These are phyloP conservation scores for Dendrobium nobile DNA, from an alignment of 106 monocot genomes.

Conservation along the genomic window DNA sequence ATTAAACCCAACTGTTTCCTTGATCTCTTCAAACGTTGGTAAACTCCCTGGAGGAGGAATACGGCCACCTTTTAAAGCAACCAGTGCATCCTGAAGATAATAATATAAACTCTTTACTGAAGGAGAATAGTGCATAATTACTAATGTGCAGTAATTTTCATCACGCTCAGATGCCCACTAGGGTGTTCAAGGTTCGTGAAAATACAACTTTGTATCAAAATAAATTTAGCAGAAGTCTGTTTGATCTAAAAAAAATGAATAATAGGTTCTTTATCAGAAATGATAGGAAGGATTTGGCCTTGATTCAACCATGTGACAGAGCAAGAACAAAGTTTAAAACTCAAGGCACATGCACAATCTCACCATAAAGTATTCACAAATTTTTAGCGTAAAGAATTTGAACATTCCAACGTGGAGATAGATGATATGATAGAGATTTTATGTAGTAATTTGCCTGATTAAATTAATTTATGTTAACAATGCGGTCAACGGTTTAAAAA, in stretches of 20 bases:
- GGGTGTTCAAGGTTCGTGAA: not conserved
- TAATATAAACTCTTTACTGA: not conserved
- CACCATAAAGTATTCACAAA: not conserved
- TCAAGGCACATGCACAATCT: not conserved
- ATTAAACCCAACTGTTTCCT: slow-evolving; percentile 82
- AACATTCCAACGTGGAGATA: not conserved
- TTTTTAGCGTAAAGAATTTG: not conserved
- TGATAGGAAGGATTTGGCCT: not conserved
- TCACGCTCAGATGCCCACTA: not conserved
- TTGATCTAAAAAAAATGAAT: not conserved
- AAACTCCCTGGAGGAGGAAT: slow-evolving; percentile 77
- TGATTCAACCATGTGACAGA: not conserved
- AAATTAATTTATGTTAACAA: not conserved
- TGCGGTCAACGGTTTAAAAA: not conserved
- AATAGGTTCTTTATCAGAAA: not conserved
- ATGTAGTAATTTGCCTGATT: not conserved
- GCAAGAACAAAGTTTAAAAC: not conserved
- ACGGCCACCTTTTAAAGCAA: slow-evolving; percentile 83
- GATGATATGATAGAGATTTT: not conserved
- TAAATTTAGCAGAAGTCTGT: not conserved
- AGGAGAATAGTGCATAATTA: not conserved
- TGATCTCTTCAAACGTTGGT: slow-evolving; percentile 92
- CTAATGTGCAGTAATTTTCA: not conserved
- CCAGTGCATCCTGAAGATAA: slow-evolving; percentile 71
- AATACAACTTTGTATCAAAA: not conserved